These are phyloP conservation scores for Ogataea allantospora DNA, from an alignment of 805 yeast species.

Conservation along the genomic window DNA sequence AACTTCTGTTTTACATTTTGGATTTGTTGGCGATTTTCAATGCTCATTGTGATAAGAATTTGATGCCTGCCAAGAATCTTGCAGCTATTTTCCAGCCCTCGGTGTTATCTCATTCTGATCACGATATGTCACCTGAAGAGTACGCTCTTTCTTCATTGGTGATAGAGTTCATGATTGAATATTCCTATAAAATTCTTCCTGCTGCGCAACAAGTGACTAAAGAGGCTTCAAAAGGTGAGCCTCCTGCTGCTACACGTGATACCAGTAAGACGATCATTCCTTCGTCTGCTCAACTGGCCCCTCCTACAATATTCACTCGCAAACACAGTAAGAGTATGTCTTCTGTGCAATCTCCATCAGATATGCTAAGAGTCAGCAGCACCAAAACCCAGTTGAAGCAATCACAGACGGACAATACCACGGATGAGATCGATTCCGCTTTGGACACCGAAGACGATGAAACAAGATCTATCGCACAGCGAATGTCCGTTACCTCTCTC, in stretches of 20 bases:
- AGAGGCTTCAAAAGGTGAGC: background rate
- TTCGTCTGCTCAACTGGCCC: conserved; percentile 7
- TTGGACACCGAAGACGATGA: conserved; percentile 26
- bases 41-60: conserved; percentile 68
- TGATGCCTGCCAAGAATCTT: conserved; percentile 89
- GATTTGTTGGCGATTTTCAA: conserved; percentile 87
- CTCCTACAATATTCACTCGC: conserved; percentile 25
- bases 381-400: conserved; percentile 11
- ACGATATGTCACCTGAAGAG: conserved; percentile 90
- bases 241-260: no score
- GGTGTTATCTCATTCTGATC: conserved; percentile 87
- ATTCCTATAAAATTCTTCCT: conserved; percentile 76
- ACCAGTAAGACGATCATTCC: conserved; percentile 8
- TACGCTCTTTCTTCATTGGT: conserved; percentile 84
- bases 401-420: conserved; percentile 10
- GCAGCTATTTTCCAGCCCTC: conserved; percentile 98
- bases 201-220: conserved; percentile 32
- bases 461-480: conserved; percentile 10
- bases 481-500: conserved; percentile 8
- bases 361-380: conserved; percentile 34
- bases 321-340: conserved; percentile 44
- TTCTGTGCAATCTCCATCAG: conserved; percentile 44
- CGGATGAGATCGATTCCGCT: conserved; percentile 29
- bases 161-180: conserved; percentile 84
- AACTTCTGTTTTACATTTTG: conserved; percentile 78